These are phyloP conservation scores for Leersia perrieri DNA, from an alignment of 176 grass and related monocot species.

Conservation along the genomic window DNA sequence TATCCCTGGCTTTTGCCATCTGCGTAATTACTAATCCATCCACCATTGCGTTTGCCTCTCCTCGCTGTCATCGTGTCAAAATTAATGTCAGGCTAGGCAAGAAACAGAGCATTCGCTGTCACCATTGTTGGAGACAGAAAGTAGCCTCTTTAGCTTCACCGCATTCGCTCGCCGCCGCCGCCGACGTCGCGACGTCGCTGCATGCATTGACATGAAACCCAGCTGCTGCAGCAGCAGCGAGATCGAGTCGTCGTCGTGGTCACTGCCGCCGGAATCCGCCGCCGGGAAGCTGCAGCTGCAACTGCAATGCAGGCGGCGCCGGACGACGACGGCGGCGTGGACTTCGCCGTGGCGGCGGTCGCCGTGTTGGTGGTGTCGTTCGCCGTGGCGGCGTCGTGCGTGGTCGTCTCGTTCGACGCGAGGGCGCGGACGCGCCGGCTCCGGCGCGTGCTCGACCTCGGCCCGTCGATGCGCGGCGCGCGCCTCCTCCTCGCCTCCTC, in stretches of 20 bases:
- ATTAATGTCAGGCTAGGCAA: background rate
- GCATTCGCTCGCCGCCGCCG: background rate
- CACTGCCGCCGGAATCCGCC: background rate
- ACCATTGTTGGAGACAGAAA: background rate
- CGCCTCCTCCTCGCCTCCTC: conserved; percentile 41
- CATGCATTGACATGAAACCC: conserved; percentile 22
- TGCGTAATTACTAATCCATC: background rate
- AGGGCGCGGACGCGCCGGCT: conserved; percentile 1
- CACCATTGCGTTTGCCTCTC: background rate
- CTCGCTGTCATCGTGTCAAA: background rate
- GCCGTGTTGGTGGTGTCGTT: conserved; percentile 7
- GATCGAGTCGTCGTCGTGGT: background rate
- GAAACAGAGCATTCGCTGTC: background rate
- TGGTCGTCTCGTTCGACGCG: conserved; percentile 24
- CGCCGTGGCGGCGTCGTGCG: conserved; percentile 20
- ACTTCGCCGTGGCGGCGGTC: background rate
- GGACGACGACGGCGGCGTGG: background rate
- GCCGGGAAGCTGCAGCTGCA: background rate
- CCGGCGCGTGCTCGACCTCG: conserved; percentile 29
- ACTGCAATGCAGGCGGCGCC: background rate
- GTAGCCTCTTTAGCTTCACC: background rate
- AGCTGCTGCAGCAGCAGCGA: background rate
- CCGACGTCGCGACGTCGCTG: background rate
- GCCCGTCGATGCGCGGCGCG: conserved; percentile 1
- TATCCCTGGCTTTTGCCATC: conserved; percentile 23